Conservation (phyloP, 805 yeast genomes). For the Candida germanica region DNA sequence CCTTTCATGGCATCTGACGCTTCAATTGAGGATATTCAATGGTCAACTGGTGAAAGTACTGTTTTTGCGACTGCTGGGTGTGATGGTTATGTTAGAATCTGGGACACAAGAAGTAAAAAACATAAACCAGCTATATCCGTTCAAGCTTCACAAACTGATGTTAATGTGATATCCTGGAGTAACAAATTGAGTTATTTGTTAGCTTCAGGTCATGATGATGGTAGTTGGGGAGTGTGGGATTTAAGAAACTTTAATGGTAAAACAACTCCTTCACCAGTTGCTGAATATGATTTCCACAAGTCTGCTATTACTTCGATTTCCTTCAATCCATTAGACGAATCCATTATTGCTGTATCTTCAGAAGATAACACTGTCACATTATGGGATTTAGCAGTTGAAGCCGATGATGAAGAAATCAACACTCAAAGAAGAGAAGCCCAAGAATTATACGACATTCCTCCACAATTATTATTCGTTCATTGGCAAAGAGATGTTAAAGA, state of each 20-base stretch:
- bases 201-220: slow-evolving; percentile 97
- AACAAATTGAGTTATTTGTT: slow-evolving; percentile 78
- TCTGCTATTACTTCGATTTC: slow-evolving; percentile 89
- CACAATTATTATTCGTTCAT: slow-evolving; percentile 92
- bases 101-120: slow-evolving; percentile 95
- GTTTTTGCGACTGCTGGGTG: slow-evolving; percentile 95
- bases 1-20: slow-evolving; percentile 69
- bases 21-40: slow-evolving; percentile 94
- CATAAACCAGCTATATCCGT: slow-evolving; percentile 89
- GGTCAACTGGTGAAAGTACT: slow-evolving; percentile 89
- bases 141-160: slow-evolving; percentile 75
- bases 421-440: slow-evolving; percentile 74
- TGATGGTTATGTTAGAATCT: slow-evolving; percentile 87
- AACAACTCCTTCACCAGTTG: slow-evolving; percentile 74
- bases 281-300: slow-evolving; percentile 92
- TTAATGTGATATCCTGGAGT: slow-evolving; percentile 96
- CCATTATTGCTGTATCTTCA: slow-evolving; percentile 91
- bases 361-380: slow-evolving; percentile 96
- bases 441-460: slow-evolving; percentile 87
- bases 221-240: slow-evolving; percentile 98
- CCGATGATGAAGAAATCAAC: slow-evolving; percentile 94
- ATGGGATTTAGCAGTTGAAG: slow-evolving; percentile 98
- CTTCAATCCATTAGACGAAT: slow-evolving; percentile 93
- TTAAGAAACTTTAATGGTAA: slow-evolving; percentile 71
- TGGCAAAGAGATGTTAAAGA: slow-evolving; percentile 98